Evolutionary conservation across 192 early-diverging fungal genomes (phyloP), one percentile per base, ranked within the genome.

Genomic region (Oehlia diaphana): DNA sequence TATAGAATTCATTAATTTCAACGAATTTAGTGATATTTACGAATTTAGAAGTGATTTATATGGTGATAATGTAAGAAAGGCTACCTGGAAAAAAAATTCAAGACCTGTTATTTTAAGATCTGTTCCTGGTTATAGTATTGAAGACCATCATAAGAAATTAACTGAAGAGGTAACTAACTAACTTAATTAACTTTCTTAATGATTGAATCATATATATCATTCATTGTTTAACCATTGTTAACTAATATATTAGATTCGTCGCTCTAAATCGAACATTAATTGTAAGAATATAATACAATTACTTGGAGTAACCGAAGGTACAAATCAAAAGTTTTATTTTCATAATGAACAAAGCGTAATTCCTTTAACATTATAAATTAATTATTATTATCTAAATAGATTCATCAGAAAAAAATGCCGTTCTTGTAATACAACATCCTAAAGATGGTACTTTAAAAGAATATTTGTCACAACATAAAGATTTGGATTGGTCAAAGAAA

Each of bases 371-470:
- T 31, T 31, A 31, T 31, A 31, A 26, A 31, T 31, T 31, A 31
- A 31, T 31, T 2, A 31, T 31, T 26, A 44, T 42, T 9, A 42
- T 21, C 7, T 6, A 42, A 26, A 4, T 63, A 76, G 74, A 76
- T 35, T 8, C 47, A n/a, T 58, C 62, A 23, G 62, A 58, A 8
- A 39, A 35, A 1, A 63, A 23, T 12, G 62, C 31, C 23, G 28
- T 76, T 16, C 33, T 76, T 9, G 74, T 76, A 64, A 37, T 76
- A 39, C 74, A 76, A 76, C 26, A 77, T 19, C 63, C 73, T 19
- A 63, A 81, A 9, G 49, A 42, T 33, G 80, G 80, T n/a, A 65
- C n/a, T 65, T 37, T 81, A 33, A 63, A 63, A 10, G 42, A 77
- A 42, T 81, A 77, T 63, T 69, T 81, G 16, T 44, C 26, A 2